A percentile compares a stretch with the other conserved stretches of the same genome.
Evolutionary conservation across 1,139 yeast species (phyloP).

Genomic region (Pichia sp.): DNA sequence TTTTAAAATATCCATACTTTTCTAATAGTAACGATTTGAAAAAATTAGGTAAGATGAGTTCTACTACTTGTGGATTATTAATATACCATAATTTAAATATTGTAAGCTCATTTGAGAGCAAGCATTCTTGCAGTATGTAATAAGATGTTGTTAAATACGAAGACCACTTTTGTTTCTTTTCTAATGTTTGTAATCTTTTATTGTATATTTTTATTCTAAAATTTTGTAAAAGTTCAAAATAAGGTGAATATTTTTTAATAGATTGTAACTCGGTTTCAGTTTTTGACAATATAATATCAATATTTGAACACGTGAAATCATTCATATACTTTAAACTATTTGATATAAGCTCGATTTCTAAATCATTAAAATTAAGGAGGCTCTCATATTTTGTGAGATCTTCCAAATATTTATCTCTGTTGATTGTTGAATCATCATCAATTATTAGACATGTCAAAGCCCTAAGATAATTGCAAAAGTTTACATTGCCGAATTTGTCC

Average conservation of each 20-base stretch:
- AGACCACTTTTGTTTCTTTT: neutral
- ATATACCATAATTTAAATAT: neutral
- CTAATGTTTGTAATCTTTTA: neutral
- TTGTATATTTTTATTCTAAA: neutral
- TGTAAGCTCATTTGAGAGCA: neutral
- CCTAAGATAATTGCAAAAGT: neutral
- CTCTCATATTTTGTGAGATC: neutral
- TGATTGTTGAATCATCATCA: neutral
- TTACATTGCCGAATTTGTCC: neutral
- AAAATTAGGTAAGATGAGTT: neutral
- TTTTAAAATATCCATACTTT: slow-evolving; percentile 7
- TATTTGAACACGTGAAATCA: neutral
- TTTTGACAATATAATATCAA: neutral
- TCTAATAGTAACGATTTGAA: slow-evolving; percentile 5
- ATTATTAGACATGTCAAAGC: neutral
- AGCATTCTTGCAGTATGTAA: slow-evolving; percentile 1
- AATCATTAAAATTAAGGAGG: neutral
- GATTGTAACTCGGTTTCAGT: neutral
- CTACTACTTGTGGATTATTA: neutral
- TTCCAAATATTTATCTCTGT: neutral
- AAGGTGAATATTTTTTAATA: neutral
- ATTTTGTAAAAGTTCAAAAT: neutral
- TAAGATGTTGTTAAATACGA: neutral
- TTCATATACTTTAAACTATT: neutral
- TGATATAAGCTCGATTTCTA: neutral